Evolutionary conservation across 257 asterid genomes (phyloP).

Genomic region (Solanum paucissectum): DNA sequence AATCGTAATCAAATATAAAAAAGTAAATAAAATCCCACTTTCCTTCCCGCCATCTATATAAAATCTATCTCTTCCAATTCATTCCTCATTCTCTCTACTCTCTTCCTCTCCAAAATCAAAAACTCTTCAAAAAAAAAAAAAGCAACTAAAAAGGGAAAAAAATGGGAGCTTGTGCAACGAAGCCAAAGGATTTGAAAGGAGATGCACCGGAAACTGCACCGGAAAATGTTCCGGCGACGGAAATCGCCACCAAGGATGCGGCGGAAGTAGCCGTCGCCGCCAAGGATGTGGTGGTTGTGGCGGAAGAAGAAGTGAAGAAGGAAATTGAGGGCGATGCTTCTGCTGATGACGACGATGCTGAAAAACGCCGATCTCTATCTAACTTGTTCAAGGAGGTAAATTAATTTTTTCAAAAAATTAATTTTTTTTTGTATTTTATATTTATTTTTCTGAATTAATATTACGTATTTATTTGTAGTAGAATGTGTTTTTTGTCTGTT

Average conservation of each 20-base stretch:
- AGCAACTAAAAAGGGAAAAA: background rate
- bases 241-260: background rate
- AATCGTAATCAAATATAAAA: background rate
- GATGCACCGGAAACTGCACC: constrained; percentile 16
- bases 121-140: background rate
- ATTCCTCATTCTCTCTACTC: background rate
- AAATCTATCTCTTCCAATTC: background rate
- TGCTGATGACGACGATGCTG: constrained; percentile 6
- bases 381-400: constrained; percentile 37
- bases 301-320: constrained; percentile 6
- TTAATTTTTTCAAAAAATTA: too few relatives aligned
- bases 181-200: constrained; percentile 23
- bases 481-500: too few relatives aligned
- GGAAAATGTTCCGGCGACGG: constrained; percentile 1
- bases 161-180: constrained; percentile 56
- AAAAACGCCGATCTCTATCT: constrained; percentile 35
- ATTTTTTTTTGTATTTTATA: background rate
- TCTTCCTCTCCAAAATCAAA: background rate
- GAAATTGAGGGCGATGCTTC: background rate
- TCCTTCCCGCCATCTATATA: background rate
- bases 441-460: background rate
- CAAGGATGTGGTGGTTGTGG: background rate
- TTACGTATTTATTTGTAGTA: background rate
- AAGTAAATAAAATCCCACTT: background rate
- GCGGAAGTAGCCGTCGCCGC: background rate